Percentiles rank a stretch among this genome's conserved stretches.
These are phyloP conservation scores for Tylopilus subfusipes DNA, from an alignment of 768 basidiomycete genomes.

Conservation along the genomic window DNA sequence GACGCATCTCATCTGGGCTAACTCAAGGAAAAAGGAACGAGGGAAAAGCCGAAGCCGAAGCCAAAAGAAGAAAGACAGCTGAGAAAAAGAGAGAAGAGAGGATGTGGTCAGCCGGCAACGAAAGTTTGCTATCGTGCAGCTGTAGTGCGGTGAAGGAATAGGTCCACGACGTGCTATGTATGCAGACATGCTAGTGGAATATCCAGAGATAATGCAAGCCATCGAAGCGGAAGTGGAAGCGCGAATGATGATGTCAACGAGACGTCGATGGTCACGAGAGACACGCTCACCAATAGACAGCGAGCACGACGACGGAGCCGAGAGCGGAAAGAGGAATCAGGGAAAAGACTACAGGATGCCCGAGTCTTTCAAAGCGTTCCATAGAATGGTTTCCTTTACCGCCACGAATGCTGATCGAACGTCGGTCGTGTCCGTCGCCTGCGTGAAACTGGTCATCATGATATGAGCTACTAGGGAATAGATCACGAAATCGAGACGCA, in stretches of 20 bases:
- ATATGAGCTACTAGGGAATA: not conserved
- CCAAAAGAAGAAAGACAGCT: not conserved
- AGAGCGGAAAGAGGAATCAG: not conserved
- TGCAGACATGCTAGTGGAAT: conserved; percentile 27
- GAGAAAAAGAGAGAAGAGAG: too few species aligned
- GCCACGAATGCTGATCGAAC: conserved; percentile 80
- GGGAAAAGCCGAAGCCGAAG: too few species aligned
- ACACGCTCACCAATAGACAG: conserved; percentile 28
- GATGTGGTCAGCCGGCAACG: not conserved
- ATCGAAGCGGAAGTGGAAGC: not conserved
- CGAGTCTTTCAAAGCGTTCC: conserved; percentile 82
- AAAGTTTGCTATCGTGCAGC: not conserved
- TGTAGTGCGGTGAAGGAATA: conserved; percentile 13
- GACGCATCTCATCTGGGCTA: not conserved
- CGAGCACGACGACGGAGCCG: conserved; percentile 12
- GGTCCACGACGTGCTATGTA: conserved; percentile 28
- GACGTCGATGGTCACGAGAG: not conserved
- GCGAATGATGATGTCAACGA: not conserved
- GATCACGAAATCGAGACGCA: conserved; percentile 34
- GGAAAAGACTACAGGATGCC: conserved; percentile 59
- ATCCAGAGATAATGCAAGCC: conserved; percentile 32
- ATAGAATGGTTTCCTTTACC: conserved; percentile 90
- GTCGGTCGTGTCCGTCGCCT: conserved; percentile 86
- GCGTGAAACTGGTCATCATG: conserved; percentile 60
- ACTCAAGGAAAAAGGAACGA: not conserved